phyloP scores from a whole-genome alignment of 371 early-diverging fungal species.

The Funneliformis caledonium region DNA sequence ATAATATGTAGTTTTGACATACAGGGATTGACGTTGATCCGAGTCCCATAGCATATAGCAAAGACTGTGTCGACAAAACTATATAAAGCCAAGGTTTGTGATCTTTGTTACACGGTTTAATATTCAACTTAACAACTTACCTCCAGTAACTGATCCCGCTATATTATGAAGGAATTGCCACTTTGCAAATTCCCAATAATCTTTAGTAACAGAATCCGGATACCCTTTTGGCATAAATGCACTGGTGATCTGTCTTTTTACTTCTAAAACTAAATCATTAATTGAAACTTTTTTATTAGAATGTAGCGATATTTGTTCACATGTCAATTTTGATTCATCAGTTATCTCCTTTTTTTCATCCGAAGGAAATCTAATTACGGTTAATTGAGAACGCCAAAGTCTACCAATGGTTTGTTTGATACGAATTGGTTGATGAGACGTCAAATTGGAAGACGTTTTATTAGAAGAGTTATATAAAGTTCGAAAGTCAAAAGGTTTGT shows the following conservation, averaged over 20 bases:
- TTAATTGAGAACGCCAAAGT: background rate
- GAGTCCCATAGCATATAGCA: slow-evolving; percentile 75
- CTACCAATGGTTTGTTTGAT: background rate
- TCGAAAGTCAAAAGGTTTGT: background rate
- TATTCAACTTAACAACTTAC: slow-evolving; percentile 41
- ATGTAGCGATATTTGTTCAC: background rate
- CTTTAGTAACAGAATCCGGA: slow-evolving; percentile 67
- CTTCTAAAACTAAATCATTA: slow-evolving; percentile 14
- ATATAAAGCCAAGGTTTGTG: slow-evolving; percentile 7
- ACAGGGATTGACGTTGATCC: slow-evolving; percentile 67
- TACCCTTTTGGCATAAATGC: slow-evolving; percentile 75
- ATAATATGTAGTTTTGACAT: slow-evolving; percentile 5
- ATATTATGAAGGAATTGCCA: slow-evolving; percentile 77
- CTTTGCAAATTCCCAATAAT: slow-evolving; percentile 67
- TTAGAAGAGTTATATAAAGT: background rate
- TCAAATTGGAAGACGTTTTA: background rate
- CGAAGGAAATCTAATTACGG: background rate
- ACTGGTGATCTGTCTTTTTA: slow-evolving; percentile 15
- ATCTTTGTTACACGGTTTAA: background rate
- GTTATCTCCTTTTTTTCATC: background rate
- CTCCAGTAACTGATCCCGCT: slow-evolving; percentile 73
- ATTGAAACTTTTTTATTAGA: slow-evolving; percentile 11
- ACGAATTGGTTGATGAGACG: background rate
- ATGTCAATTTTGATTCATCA: background rate
- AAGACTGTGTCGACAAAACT: slow-evolving; percentile 76